Base-by-base conservation (phyloP, 192 early-diverging fungal genomes). In the Nowakowskiella sp. region DNA sequence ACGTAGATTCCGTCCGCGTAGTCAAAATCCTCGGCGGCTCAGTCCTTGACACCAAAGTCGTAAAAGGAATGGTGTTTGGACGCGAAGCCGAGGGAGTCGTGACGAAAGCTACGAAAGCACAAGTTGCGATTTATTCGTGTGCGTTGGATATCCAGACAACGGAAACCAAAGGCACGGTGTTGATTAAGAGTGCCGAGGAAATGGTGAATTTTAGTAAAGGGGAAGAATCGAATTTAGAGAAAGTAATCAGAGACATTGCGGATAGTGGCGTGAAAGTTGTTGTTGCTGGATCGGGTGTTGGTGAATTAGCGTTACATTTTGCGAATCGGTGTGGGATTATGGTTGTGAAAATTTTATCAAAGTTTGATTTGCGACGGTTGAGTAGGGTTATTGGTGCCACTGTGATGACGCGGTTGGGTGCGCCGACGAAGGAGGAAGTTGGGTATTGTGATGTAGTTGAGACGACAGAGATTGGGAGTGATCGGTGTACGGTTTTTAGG, bases 151-250 rank as follows among this genome's bases (percentile, higher is more conserved):
- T 92, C 44, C 72, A 86, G 5, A 83, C 91, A 67, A 98, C 94
- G 25, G 94, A 98, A 67, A 98, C 94, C 34, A 98, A 98, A 83
- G 94, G 94, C 45, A 98, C 94, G 13, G 94, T 98, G 42, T 77
- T 98, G 65, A 89, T 98, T 68, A 85, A 92, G 62, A 94, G 86
- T 66, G 94, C 94, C 39, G 69, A 78, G 46, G 94, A 96, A 65
- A 96, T 98, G 94, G 76, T 96, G 24, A 84, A 88, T 64, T 98
- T 95, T 68, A 87, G 84, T 44, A 91, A 91, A 70, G 94, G 86
- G 49, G 94, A 98, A 70, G 94, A 98, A 69, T 73, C 75, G 53
- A 87, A 89, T 57, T 76, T 98, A 57, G 92, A 94, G 71, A 76
- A 73, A 48, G 74, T 67, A 26, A 82, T 96, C 66, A 82, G 83